Evolutionary conservation across 2,329 filamentous ascomycete species (phyloP).

Genomic region (Pseudogymnoascus sp.): DNA sequence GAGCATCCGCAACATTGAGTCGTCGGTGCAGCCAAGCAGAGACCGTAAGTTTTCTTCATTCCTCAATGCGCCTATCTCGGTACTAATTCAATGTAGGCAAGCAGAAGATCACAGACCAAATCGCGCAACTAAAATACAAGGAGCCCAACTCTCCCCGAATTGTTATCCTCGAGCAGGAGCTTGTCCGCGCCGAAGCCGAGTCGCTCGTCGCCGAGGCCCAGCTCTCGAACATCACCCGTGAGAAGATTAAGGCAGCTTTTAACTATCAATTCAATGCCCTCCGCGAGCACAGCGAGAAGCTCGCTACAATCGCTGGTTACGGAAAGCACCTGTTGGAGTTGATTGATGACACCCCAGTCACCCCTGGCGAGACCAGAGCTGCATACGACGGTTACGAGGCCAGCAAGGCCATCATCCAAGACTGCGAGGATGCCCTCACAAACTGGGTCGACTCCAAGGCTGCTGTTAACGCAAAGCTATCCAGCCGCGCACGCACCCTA

Average conservation of each 20-base stretch:
- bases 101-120: slow-evolving; percentile 98
- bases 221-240: slow-evolving; percentile 96
- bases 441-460: slow-evolving; percentile 95
- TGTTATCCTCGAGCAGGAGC: slow-evolving; percentile 94
- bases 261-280: slow-evolving; percentile 97
- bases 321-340: slow-evolving; percentile 97
- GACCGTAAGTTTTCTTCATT: slow-evolving; percentile 58
- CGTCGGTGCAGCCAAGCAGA: slow-evolving; percentile 93
- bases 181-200: slow-evolving; percentile 95
- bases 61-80: not conserved
- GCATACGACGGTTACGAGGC: slow-evolving; percentile 98
- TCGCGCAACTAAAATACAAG: slow-evolving; percentile 98
- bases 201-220: slow-evolving; percentile 98
- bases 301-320: slow-evolving; percentile 94
- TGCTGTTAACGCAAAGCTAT: slow-evolving; percentile 78
- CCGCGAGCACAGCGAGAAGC: slow-evolving; percentile 94
- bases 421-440: slow-evolving; percentile 93
- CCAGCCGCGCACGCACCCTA: slow-evolving; percentile 75
- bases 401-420: slow-evolving; percentile 97
- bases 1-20: slow-evolving; percentile 98
- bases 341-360: slow-evolving; percentile 93
- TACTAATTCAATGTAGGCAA: slow-evolving; percentile 53
- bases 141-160: slow-evolving; percentile 97
- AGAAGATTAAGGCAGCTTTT: slow-evolving; percentile 98
- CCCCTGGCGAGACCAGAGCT: slow-evolving; percentile 88